Evolutionary conservation across 2,329 filamentous ascomycete species (phyloP), one percentile per base, ranked within the genome.

Genomic region (Apiospora koreana): DNA sequence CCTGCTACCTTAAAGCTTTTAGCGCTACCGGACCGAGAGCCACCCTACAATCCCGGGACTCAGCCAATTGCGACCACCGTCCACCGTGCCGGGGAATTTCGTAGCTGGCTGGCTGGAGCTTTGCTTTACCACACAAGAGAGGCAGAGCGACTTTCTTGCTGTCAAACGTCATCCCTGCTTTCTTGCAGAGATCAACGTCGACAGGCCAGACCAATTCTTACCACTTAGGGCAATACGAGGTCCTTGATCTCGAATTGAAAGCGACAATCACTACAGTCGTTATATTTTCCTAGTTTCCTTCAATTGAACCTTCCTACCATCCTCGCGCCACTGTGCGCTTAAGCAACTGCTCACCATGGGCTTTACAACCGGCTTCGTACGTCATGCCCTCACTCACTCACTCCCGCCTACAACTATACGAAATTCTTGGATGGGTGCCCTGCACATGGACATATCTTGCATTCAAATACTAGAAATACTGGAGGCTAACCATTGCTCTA

Each of bases 311-410:
- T 35, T 66, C 45, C 62, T 25, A 69, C 50, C n/a, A 41, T 14
- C 69, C 14, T 42, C 71, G 77, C 77, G 77, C 76, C 74, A 21
- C 71, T 35, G 77, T 68, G 78, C 76, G 75, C 70, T 38, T 41
- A 35, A 68, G 31, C 73, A 48, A 70, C 73, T 73, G 48, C 70
- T 71, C 73, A 82, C 71, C 75, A 94, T 94, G 92, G 91, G 92
- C 78, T 93, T 94, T 85, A 87, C 88, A 74, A 86, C 89, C 54
- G 92, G 93, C 75, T 93, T 94, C 80, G 93, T 94, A 86, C 73
- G 91, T 84, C n/a, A 35, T 23, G 42, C 43, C 18, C 23, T 50
- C 46, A 54, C 23, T 41, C 14, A n/a, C 38, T 12, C 23, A 2
- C 45, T 50, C 8, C 43, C 21, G 18, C 16, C 43, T 31, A 1